Base-by-base conservation (phyloP, 2,329 filamentous ascomycete genomes). In the Chlorencoelia australis region DNA sequence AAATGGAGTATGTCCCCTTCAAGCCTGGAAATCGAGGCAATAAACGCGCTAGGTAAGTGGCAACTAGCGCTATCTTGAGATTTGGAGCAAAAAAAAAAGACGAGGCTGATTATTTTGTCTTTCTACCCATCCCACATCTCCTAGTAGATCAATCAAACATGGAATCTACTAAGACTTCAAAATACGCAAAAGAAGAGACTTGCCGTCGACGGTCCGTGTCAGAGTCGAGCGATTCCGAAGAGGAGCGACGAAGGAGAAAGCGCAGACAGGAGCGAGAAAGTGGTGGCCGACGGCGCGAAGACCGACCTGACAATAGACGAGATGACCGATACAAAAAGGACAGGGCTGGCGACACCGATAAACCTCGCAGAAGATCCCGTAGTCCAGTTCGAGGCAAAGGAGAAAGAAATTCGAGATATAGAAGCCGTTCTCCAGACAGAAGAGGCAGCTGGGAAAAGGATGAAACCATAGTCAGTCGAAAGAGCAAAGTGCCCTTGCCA, bases 401-500 rank as follows among this genome's bases (percentile, higher is more conserved):
- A 15, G 49, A 51, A 22, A 29, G 47, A 36, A 44, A 52, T 21
- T 43, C 46, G 4, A 49, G 44, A 41, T 42, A 49, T 31, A 44
- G 47, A 44, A 44, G 53, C 18, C 39, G 40, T 14, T 56, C 52
- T 16, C 44, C 44, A 22, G 40, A 42, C 39, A 43, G 44, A 49
- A 43, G 39, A 18, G 41, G 29, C 16, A 45, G 30, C 9, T 44
- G 44, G 9, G 40, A 39, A 32, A 42, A 49, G 5, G 33, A 39
- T 14, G 35, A 43, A 22, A 9, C 28, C 15, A 44, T 36, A 34
- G 30, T 47, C 24, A 45, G 39, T 41, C 47, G 49, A 19, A 56
- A 47, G 31, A 47, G 33, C 21, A 50, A 50, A 19, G 71, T 69
- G 0, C 73, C 75, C 0, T 58, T 79, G 8, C 74, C 74, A 2